These are phyloP conservation scores for Clarireedia paspali DNA, from an alignment of 2,329 filamentous ascomycete species.

Conservation along the genomic window DNA sequence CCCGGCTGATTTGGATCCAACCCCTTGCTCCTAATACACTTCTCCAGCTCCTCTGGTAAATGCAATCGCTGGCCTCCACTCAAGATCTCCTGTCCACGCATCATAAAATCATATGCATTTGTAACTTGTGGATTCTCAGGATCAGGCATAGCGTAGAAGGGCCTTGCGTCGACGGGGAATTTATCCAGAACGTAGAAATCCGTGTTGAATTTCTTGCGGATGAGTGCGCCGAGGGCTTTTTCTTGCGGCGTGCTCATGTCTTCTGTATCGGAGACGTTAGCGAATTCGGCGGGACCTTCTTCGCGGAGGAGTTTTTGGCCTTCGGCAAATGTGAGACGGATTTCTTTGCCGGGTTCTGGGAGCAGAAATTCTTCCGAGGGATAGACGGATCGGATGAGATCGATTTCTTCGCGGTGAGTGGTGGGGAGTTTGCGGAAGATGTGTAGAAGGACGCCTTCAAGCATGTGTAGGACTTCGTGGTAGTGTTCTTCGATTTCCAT, in stretches of 20 bases:
- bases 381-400: slow-evolving; percentile 64
- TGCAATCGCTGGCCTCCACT: slow-evolving; percentile 91
- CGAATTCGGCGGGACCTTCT: slow-evolving; percentile 59
- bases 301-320: slow-evolving; percentile 70
- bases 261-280: slow-evolving; percentile 65
- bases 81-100: slow-evolving; percentile 87
- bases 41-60: slow-evolving; percentile 65
- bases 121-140: slow-evolving; percentile 57
- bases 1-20: slow-evolving; percentile 66
- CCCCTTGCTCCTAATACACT: slow-evolving; percentile 69
- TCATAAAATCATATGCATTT: slow-evolving; percentile 74
- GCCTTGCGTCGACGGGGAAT: slow-evolving; percentile 81
- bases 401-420: slow-evolving; percentile 61
- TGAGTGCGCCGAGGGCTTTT: slow-evolving; percentile 79
- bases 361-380: slow-evolving; percentile 72
- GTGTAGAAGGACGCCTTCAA: slow-evolving; percentile 67
- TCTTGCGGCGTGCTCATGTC: slow-evolving; percentile 77
- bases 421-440: slow-evolving; percentile 68
- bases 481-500: slow-evolving; percentile 81
- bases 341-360: slow-evolving; percentile 65
- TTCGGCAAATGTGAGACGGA: slow-evolving; percentile 70
- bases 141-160: slow-evolving; percentile 87
- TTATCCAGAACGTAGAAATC: slow-evolving; percentile 98
- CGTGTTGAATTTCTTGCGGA: slow-evolving; percentile 82
- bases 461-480: slow-evolving; percentile 62